Evolutionary conservation across 192 early-diverging fungal genomes (phyloP).

Genomic region (Rhizoclosmatium sp.): DNA sequence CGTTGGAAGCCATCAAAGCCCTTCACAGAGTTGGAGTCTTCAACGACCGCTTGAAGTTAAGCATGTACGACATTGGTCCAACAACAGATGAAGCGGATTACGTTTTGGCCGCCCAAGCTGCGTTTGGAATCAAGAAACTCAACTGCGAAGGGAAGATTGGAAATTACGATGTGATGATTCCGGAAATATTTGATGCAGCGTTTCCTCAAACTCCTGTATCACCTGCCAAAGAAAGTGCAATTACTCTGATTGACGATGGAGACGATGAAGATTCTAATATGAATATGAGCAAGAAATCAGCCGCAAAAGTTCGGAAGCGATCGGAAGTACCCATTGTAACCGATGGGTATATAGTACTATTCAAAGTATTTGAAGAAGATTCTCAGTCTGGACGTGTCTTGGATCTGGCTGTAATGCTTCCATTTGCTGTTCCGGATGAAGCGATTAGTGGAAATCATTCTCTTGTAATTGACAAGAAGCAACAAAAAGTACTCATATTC

Average conservation of each 20-base stretch:
- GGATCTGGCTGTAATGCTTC: slow-evolving; percentile 25
- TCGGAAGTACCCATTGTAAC: slow-evolving; percentile 4
- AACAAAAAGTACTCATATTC: not conserved
- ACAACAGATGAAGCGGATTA: slow-evolving; percentile 15
- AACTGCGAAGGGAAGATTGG: not conserved
- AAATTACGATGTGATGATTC: not conserved
- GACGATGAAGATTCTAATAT: not conserved
- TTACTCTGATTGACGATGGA: not conserved
- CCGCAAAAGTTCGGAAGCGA: not conserved
- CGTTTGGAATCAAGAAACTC: slow-evolving; percentile 17
- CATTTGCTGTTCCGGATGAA: not conserved
- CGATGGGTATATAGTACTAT: slow-evolving; percentile 15
- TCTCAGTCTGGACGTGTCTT: not conserved
- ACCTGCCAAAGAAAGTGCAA: not conserved
- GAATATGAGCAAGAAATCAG: not conserved
- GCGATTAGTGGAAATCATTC: not conserved
- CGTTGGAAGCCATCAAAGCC: slow-evolving; percentile 74
- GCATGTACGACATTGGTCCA: slow-evolving; percentile 11
- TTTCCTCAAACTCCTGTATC: not conserved
- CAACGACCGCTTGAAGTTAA: slow-evolving; percentile 69
- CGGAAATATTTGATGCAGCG: not conserved
- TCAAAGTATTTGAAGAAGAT: slow-evolving; percentile 15
- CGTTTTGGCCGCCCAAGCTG: slow-evolving; percentile 14
- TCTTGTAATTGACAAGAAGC: not conserved
- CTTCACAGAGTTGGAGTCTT: slow-evolving; percentile 75